A percentile compares a stretch with the other conserved stretches of the same genome.
These are phyloP conservation scores for Phlebopus sp. DNA, from an alignment of 1,284 basidiomycete species.

Conservation along the genomic window DNA sequence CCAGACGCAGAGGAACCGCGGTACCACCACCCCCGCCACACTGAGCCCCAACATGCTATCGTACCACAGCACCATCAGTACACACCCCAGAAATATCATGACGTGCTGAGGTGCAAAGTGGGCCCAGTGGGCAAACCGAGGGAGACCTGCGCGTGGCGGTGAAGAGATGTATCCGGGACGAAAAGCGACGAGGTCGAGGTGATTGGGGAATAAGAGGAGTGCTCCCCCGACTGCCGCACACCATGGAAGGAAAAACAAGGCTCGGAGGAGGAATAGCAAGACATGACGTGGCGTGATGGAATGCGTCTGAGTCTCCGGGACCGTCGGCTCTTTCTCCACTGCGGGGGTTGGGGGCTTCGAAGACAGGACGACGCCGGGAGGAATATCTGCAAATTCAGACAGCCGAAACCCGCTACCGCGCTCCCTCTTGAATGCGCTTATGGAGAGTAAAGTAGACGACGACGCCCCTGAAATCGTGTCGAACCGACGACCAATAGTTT, in stretches of 20 bases:
- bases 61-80: conserved; percentile 30
- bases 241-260: conserved; percentile 47
- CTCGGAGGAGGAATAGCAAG: conserved; percentile 10
- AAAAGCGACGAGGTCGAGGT: conserved; percentile 41
- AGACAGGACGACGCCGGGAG: not conserved
- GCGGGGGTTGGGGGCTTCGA: not conserved
- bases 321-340: not conserved
- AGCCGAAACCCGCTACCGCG: conserved; percentile 12
- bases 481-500: conserved; percentile 19
- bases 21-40: conserved; percentile 25
- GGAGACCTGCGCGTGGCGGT: conserved; percentile 32
- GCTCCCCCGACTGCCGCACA: conserved; percentile 44
- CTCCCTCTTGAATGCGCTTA: conserved; percentile 6
- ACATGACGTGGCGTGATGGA: not conserved
- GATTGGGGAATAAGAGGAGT: conserved; percentile 39
- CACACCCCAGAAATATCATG: conserved; percentile 38
- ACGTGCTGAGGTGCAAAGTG: conserved; percentile 41
- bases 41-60: conserved; percentile 26
- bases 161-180: conserved; percentile 37
- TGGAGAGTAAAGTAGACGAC: conserved; percentile 5
- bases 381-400: conserved; percentile 12
- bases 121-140: conserved; percentile 45
- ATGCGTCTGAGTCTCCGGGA: not conserved
- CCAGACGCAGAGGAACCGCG: conserved; percentile 40
- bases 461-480: conserved; percentile 26